Evolutionary conservation across 1,284 basidiomycete genomes (phyloP), one percentile per base, ranked within the genome.

Genomic region (Pyrrhoderma noxium): DNA sequence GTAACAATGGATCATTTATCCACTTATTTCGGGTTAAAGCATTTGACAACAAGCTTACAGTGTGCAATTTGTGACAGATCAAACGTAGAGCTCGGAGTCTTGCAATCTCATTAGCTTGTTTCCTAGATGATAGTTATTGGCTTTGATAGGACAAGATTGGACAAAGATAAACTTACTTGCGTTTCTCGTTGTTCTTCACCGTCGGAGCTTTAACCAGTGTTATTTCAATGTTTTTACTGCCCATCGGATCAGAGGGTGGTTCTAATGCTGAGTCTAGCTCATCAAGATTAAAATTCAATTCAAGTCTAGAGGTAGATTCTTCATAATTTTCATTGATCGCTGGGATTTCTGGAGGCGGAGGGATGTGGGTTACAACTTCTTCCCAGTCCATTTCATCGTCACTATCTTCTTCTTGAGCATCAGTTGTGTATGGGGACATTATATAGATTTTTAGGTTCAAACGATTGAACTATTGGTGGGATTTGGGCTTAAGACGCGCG

Each of bases 41-140:
- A 61, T 87, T 90, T 3, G 80, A 79, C 1, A 98, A 75, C 7
- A 97, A 74, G 13, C 79, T 70, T 3, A 96, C 69, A 2, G 89
- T 89, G 61, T 97, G 93, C 11, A 91, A 70, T 67, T 94, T 93
- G 70, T 96, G 93, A 50, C 80, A 82, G 53, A 85, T 78, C 39
- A 93, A 79, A 19, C 92, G 76, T 9, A 83, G 14, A 19, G 45
- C 65, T 18, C 85, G 70, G 9, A 91, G 78, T 61, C 93, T 87
- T 8, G 76, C 75, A 52, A 75, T 54, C 34, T 57, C 78, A 61
- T 93, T 87, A 16, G 55, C 38, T 38, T 58, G 47, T 40, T 54
- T 44, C 41, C 53, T 55, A 22, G 16, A 38, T 43, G 9, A 55
- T 40, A 22, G 21, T 42, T 11, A 9, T 27, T 38, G n/a, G 18